Conservation (phyloP, 2,329 filamentous ascomycete genomes). For the Penicillium sp. region DNA sequence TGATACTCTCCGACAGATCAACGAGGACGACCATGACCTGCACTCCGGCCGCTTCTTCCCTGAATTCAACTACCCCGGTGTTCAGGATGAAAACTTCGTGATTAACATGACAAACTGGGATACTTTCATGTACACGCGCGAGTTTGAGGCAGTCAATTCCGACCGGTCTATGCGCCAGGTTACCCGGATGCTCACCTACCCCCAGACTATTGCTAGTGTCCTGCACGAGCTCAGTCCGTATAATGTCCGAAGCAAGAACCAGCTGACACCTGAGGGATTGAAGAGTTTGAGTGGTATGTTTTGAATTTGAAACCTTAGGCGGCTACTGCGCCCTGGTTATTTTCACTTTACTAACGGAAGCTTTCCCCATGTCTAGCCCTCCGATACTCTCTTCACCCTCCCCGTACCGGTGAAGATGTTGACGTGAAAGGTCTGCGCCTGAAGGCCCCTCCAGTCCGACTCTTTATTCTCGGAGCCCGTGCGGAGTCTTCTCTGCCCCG, state of each 20-base stretch:
- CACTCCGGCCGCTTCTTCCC: slow-evolving; percentile 87
- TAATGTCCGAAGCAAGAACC: slow-evolving; percentile 70
- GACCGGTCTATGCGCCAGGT: slow-evolving; percentile 90
- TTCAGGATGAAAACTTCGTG: slow-evolving; percentile 87
- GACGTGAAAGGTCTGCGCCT: slow-evolving; percentile 78
- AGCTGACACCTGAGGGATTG: slow-evolving; percentile 82
- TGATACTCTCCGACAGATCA: slow-evolving; percentile 86
- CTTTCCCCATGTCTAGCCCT: slow-evolving; percentile 60
- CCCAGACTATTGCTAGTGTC: slow-evolving; percentile 85
- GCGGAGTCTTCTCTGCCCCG: slow-evolving; percentile 96
- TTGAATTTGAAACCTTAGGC: neutral
- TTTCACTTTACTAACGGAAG: neutral
- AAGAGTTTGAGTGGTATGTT: slow-evolving; percentile 87
- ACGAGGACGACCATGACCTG: slow-evolving; percentile 96
- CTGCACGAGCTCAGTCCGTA: slow-evolving; percentile 95
- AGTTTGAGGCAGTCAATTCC: slow-evolving; percentile 87
- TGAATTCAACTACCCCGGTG: slow-evolving; percentile 87
- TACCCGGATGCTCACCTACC: slow-evolving; percentile 90
- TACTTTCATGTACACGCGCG: slow-evolving; percentile 88
- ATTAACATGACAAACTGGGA: slow-evolving; percentile 99
- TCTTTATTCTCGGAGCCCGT: slow-evolving; percentile 91
- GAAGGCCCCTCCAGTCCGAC: slow-evolving; percentile 81
- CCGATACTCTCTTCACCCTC: slow-evolving; percentile 90
- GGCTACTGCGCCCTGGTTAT: neutral
- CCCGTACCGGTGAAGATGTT: slow-evolving; percentile 71